Percentiles rank a stretch among this genome's conserved stretches.
These are phyloP conservation scores for Penicillium expansum DNA, from an alignment of 2,329 filamentous ascomycete genomes.

Conservation along the genomic window DNA sequence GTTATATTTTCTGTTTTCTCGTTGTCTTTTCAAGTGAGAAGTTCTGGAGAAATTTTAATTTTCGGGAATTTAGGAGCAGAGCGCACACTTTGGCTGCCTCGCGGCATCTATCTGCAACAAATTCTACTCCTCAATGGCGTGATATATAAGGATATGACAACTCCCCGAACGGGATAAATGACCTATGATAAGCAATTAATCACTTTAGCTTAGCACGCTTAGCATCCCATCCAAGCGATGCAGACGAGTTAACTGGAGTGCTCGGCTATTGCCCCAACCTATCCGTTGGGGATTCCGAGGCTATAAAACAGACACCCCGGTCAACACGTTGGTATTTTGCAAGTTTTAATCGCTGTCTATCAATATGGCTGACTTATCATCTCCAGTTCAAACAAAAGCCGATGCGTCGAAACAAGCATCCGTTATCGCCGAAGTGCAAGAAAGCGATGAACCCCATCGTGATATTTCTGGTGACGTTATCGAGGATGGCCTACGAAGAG, in stretches of 20 bases:
- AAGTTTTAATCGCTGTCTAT: not conserved
- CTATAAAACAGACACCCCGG: not conserved
- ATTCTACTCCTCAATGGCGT: not conserved
- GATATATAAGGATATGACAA: not conserved
- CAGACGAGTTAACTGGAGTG: not conserved
- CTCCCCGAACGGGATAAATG: not conserved
- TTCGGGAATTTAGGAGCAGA: not conserved
- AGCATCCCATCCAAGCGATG: not conserved
- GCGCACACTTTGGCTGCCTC: not conserved
- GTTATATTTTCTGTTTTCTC: no score
- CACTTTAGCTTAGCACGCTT: not conserved
- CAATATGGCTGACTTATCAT: not conserved
- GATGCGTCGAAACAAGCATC: not conserved
- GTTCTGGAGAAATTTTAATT: no score
- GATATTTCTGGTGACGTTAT: not conserved
- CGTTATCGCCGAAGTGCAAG: not conserved
- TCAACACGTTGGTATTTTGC: not conserved
- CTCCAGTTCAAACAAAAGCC: not conserved
- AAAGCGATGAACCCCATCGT: not conserved
- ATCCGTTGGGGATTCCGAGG: not conserved
- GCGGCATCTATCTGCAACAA: not conserved
- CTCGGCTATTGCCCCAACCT: not conserved
- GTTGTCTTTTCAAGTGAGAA: no score
- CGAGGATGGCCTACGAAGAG: no score
- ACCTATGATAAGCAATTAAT: not conserved